Percentiles rank a stretch among this genome's conserved stretches.
These are phyloP conservation scores for Globisporangium ultimum DNA, from an alignment of 352 stramenopile species.

Conservation along the genomic window DNA sequence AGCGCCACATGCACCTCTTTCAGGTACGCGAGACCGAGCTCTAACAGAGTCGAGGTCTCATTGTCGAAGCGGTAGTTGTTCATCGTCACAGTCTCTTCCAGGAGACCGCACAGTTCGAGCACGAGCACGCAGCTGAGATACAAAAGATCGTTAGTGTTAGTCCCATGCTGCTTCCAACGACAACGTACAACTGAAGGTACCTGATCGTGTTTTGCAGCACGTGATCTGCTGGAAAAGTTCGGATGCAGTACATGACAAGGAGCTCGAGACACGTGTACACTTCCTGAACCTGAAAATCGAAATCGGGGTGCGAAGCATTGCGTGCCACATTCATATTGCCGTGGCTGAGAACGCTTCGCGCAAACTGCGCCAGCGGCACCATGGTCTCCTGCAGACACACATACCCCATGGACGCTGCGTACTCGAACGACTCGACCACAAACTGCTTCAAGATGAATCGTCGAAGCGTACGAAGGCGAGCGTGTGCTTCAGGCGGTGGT, in stretches of 20 bases:
- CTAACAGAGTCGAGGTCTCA: slow-evolving; percentile 6
- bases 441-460: slow-evolving; percentile 60
- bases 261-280: slow-evolving; percentile 13
- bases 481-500: slow-evolving; percentile 4
- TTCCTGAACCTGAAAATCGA: slow-evolving; percentile 20
- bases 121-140: slow-evolving; percentile 54
- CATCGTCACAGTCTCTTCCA: slow-evolving; percentile 36
- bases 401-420: slow-evolving; percentile 15
- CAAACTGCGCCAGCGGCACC: slow-evolving; percentile 60
- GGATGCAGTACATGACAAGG: slow-evolving; percentile 13
- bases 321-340: slow-evolving; percentile 38
- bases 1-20: slow-evolving; percentile 25
- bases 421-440: slow-evolving; percentile 42
- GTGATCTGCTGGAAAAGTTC: slow-evolving; percentile 5
- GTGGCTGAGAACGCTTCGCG: slow-evolving; percentile 65
- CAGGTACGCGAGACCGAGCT: slow-evolving; percentile 34
- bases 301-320: slow-evolving; percentile 5
- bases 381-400: slow-evolving; percentile 54
- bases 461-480: slow-evolving; percentile 37
- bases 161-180: not conserved
- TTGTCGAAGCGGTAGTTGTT: slow-evolving; percentile 6
- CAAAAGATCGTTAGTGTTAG: slow-evolving; percentile 21
- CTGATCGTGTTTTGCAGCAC: slow-evolving; percentile 15
- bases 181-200: slow-evolving; percentile 1
- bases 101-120: slow-evolving; percentile 61